These are phyloP conservation scores for Tolypocladium guangdongense DNA, from an alignment of 2,329 filamentous ascomycete species.

Conservation along the genomic window DNA sequence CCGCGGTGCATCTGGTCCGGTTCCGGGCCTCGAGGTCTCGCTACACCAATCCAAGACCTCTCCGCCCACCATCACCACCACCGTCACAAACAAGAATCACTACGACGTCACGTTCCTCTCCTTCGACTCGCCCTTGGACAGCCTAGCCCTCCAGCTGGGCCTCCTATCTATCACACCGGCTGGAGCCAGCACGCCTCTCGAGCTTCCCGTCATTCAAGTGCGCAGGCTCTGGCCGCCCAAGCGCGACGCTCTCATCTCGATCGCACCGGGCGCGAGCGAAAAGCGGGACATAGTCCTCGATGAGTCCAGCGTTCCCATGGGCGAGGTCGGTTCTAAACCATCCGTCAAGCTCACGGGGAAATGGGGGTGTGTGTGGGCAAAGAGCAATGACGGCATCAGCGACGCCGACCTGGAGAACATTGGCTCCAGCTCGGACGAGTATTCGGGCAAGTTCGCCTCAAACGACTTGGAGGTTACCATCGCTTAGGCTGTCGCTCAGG, in stretches of 20 bases:
- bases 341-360: no score
- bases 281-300: conserved; percentile 25
- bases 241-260: conserved; percentile 25
- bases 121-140: conserved; percentile 36
- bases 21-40: no score
- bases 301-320: conserved; percentile 22
- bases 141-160: conserved; percentile 28
- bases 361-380: no score
- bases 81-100: conserved; percentile 21
- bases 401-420: no score
- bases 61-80: no score
- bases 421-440: no score
- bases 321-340: conserved; percentile 13
- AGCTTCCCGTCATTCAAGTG: conserved; percentile 25
- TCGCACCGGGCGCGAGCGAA: conserved; percentile 24
- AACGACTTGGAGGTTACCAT: no score
- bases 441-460: no score
- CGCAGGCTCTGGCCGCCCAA: conserved; percentile 29
- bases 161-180: conserved; percentile 27
- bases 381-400: no score
- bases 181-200: conserved; percentile 19
- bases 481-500: no score
- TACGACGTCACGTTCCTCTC: conserved; percentile 28
- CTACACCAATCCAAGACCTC: no score
- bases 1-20: no score